A percentile compares a stretch with the other conserved stretches of the same genome.
Evolutionary conservation across 1,284 basidiomycete genomes (phyloP).

Genomic region (Moesziomyces aphidis): DNA sequence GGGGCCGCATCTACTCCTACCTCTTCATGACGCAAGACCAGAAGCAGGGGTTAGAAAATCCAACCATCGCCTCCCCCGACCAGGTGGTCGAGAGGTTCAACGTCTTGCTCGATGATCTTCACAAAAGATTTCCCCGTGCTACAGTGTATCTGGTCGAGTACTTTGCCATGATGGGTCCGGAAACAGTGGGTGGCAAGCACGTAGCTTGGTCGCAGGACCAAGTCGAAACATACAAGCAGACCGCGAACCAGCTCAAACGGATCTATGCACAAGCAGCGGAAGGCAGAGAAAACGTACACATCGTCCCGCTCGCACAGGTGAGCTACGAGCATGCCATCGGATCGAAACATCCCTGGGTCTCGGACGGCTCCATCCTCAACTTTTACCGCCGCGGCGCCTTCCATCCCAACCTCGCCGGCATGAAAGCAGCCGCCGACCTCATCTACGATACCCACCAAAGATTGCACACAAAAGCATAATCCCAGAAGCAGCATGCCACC

Average conservation of each 20-base stretch:
- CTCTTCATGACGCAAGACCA: constrained; percentile 6
- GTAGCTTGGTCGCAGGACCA: constrained; percentile 14
- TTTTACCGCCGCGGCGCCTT: constrained; percentile 18
- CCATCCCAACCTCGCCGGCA: constrained; percentile 25
- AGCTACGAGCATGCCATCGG: constrained; percentile 19
- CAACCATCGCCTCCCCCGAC: constrained; percentile 11
- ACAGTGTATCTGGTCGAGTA: constrained; percentile 31
- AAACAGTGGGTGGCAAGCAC: constrained; percentile 12
- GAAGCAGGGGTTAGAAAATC: constrained; percentile 5
- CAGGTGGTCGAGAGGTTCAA: constrained; percentile 15
- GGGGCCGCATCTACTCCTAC: constrained; percentile 15
- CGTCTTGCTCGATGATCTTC: constrained; percentile 9
- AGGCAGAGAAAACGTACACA: constrained; percentile 7
- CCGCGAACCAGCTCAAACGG: constrained; percentile 10
- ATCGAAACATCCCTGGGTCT: constrained; percentile 19
- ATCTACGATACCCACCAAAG: constrained; percentile 13
- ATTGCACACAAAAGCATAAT: neutral
- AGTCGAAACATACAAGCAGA: constrained; percentile 8
- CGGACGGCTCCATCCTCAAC: constrained; percentile 14
- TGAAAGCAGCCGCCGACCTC: constrained; percentile 19
- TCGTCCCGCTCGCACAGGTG: constrained; percentile 19
- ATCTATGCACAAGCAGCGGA: constrained; percentile 18
- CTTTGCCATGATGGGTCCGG: constrained; percentile 24
- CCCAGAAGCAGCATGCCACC: neutral
- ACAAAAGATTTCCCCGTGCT: constrained; percentile 10